Conservation (phyloP, 2,329 filamentous ascomycete genomes). For the Lizonia empirigonia region DNA sequence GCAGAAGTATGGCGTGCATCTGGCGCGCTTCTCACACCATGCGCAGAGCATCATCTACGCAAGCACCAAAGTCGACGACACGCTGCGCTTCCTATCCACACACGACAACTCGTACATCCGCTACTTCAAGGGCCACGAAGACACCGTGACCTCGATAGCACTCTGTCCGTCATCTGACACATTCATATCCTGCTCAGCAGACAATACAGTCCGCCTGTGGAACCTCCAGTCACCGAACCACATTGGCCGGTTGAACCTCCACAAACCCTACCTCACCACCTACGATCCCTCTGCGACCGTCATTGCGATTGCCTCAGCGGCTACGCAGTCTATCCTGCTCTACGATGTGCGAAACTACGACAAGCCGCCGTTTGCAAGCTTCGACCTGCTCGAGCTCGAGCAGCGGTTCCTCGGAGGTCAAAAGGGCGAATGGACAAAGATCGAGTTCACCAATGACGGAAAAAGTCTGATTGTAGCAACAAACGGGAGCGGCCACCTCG, state of each 20-base stretch:
- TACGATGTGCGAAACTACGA: constrained; percentile 96
- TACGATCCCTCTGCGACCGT: constrained; percentile 93
- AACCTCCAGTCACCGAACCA: constrained; percentile 80
- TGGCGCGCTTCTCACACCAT: constrained; percentile 93
- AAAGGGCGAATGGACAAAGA: constrained; percentile 77
- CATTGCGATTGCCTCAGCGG: constrained; percentile 85
- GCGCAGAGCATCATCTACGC: constrained; percentile 92
- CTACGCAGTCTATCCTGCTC: constrained; percentile 78
- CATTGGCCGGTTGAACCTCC: constrained; percentile 79
- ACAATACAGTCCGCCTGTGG: constrained; percentile 93
- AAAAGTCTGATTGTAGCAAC: constrained; percentile 85
- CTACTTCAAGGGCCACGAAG: constrained; percentile 92
- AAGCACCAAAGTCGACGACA: constrained; percentile 93
- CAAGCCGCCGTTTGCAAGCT: constrained; percentile 84
- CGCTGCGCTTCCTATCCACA: constrained; percentile 82
- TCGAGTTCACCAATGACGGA: constrained; percentile 96
- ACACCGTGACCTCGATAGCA: constrained; percentile 79
- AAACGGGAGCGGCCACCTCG: constrained; percentile 81
- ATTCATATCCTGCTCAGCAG: constrained; percentile 89
- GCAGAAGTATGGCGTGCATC: constrained; percentile 95
- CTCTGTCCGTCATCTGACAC: constrained; percentile 86
- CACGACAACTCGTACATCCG: constrained; percentile 97
- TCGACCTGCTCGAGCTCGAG: constrained; percentile 76
- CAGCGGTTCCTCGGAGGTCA: constrained; percentile 50
- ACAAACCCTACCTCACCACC: constrained; percentile 79